phyloP scores from a whole-genome alignment of 768 basidiomycete species.

The Mycena leptocephala region DNA sequence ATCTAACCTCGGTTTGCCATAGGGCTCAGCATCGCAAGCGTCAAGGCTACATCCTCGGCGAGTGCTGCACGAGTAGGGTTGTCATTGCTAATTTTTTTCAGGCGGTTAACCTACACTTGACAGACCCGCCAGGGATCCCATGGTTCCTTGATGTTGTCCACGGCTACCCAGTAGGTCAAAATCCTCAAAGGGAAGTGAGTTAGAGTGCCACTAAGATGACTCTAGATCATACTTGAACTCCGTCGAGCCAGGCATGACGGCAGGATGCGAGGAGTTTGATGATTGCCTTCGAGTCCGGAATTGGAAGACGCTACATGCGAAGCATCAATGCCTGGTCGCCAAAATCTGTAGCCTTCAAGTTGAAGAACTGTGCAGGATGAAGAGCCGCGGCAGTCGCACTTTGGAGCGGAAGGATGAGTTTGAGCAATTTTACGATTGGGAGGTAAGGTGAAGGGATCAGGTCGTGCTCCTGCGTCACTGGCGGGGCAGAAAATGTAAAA shows the following conservation, averaged over 20 bases:
- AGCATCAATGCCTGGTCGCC: background rate
- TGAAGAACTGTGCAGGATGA: constrained; percentile 7
- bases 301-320: constrained; percentile 2
- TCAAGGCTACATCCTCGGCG: background rate
- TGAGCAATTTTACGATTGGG: background rate
- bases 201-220: constrained; percentile 7
- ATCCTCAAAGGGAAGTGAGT: constrained; percentile 24
- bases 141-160: constrained; percentile 6
- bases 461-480: no score
- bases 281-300: background rate
- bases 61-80: constrained; percentile 5
- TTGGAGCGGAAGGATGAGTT: background rate
- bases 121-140: background rate
- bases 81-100: background rate
- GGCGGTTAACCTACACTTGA: background rate
- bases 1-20: no score
- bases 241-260: constrained; percentile 20
- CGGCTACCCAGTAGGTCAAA: constrained; percentile 2
- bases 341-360: background rate
- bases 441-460: no score
- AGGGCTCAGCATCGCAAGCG: constrained; percentile 2
- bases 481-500: no score
- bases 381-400: background rate
- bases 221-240: constrained; percentile 4
- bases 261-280: background rate